Evolutionary conservation across 371 early-diverging fungal species (phyloP), one percentile per base, ranked within the genome.

Genomic region (Apophysomyces sp.): DNA sequence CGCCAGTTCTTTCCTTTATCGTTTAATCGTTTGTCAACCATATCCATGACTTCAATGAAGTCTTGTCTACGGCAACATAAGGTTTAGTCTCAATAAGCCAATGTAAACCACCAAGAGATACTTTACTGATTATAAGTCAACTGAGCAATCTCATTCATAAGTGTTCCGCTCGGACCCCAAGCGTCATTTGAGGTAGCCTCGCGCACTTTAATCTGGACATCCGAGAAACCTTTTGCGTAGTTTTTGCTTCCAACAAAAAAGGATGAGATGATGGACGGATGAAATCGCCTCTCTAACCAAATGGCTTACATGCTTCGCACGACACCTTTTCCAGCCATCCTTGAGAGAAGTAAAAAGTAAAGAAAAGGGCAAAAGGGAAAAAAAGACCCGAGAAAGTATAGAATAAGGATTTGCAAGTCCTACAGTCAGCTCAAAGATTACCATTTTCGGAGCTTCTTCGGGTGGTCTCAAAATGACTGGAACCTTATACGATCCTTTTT

Each of bases 1-100:
- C 97, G 81, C 98, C 98, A 98, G 81, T 95, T 90, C 81, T 94
- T 94, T 31, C 98, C 98, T 61, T 89, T 86, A 76, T 97, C 97
- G 70, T 97, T 96, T 71, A 98, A 73, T 13, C 97, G 82, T 82
- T 94, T 97, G 72, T 97, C 97, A 51, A 98, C 73, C 74, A 97
- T 94, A 66, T 94, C 94, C 96, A 98, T 96, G 40, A 98, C 91
- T 67, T 94, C 96, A 60, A 91, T 61, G 84, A 95, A 95, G 44
- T 90, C 88, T 55, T 88, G 84, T 53, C 95, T 96, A 73, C 28
- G 16, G 15, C 21, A 39, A 34, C 16, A 31, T 2, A 21, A 62
- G 31, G 29, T 44, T 16, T 54, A 28, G 37, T n/a, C 16, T 53
- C 28, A 16, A 18, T 57, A 16, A n/a, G n/a, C n/a, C n/a, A n/a